These are phyloP conservation scores for Podospora pseudopauciseta DNA, from an alignment of 495 filamentous ascomycete genomes.

Conservation along the genomic window DNA sequence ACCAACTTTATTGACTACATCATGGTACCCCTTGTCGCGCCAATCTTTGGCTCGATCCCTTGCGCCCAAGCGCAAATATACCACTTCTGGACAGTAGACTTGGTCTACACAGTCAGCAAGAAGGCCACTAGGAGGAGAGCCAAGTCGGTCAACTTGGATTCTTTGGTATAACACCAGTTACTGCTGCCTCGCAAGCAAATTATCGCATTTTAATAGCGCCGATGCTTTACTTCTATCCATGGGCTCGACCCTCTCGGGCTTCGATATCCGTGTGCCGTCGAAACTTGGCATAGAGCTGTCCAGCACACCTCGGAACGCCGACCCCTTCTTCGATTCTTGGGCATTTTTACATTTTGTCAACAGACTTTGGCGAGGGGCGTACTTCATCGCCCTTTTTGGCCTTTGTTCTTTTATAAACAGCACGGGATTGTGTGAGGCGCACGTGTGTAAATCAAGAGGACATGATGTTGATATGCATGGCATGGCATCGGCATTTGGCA, in stretches of 20 bases:
- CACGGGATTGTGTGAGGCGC: constrained; percentile 33
- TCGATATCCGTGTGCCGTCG: constrained; percentile 6
- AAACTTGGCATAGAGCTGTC: constrained; percentile 6
- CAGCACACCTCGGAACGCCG: constrained; percentile 6
- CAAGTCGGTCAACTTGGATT: constrained; percentile 40
- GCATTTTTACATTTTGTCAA: constrained; percentile 14
- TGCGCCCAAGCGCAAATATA: constrained; percentile 59
- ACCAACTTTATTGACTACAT: constrained; percentile 53
- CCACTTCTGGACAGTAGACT: constrained; percentile 62
- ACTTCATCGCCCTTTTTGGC: constrained; percentile 16
- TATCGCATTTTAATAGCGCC: constrained; percentile 8
- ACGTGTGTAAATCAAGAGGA: constrained; percentile 48
- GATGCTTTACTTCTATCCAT: constrained; percentile 12
- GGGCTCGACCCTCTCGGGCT: constrained; percentile 5
- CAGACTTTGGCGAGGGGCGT: constrained; percentile 8
- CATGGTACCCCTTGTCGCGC: constrained; percentile 58
- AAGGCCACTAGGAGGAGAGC: constrained; percentile 51
- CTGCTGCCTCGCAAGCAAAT: constrained; percentile 4
- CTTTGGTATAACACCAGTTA: constrained; percentile 38
- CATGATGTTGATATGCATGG: constrained; percentile 54
- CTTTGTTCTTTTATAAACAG: constrained; percentile 27
- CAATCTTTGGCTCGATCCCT: constrained; percentile 59
- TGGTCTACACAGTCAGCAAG: constrained; percentile 65
- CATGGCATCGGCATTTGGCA: constrained; percentile 51
- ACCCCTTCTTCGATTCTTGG: constrained; percentile 19